These are phyloP conservation scores for Tremella yokohamensis DNA, from an alignment of 768 basidiomycete species.

Conservation along the genomic window DNA sequence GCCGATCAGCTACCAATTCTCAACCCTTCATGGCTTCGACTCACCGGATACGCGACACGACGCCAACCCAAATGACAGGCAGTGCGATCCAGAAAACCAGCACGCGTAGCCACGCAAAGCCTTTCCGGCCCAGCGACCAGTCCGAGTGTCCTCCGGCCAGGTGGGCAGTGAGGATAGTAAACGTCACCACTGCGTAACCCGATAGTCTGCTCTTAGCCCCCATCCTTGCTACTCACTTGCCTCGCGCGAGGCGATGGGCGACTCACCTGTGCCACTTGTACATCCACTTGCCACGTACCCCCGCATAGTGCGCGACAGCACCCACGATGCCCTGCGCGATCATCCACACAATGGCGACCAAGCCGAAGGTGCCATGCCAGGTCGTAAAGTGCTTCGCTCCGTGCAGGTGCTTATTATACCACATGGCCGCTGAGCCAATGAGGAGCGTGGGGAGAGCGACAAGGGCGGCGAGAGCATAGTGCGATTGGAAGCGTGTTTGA, in stretches of 20 bases:
- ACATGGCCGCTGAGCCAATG: constrained; percentile 63
- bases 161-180: constrained; percentile 62
- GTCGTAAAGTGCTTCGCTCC: constrained; percentile 62
- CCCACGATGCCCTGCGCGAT: constrained; percentile 61
- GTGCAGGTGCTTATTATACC: constrained; percentile 61
- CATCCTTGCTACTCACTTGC: not conserved
- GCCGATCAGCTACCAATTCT: no score
- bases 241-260: not conserved
- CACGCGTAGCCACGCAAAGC: constrained; percentile 25
- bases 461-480: constrained; percentile 63
- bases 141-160: constrained; percentile 69
- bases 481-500: constrained; percentile 64
- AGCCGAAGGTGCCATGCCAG: constrained; percentile 75
- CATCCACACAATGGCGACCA: constrained; percentile 64
- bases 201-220: constrained; percentile 57
- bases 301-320: constrained; percentile 73
- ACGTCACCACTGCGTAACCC: constrained; percentile 67
- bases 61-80: constrained; percentile 35
- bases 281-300: constrained; percentile 64
- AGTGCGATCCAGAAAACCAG: constrained; percentile 42
- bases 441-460: constrained; percentile 61
- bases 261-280: constrained; percentile 75
- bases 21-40: constrained; percentile 3
- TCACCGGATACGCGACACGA: constrained; percentile 37
- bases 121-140: constrained; percentile 54